Conservation (phyloP, 192 early-diverging fungal species). For the Podila clonocystis region DNA sequence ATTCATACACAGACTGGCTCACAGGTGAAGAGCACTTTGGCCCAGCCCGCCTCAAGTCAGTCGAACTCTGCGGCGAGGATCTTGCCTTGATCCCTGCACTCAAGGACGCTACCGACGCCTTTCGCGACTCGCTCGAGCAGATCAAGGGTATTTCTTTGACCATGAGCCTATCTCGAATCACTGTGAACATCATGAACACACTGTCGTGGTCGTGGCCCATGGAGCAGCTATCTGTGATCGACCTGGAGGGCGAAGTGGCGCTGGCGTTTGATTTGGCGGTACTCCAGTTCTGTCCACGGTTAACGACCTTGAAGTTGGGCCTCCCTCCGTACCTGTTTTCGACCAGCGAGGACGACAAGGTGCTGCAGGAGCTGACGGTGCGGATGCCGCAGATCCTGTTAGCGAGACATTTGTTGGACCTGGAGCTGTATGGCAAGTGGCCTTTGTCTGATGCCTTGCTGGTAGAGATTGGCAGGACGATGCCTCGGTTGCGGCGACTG, state of each 20-base stretch:
- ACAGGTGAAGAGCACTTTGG: conserved; percentile 1
- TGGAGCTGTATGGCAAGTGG: conserved; percentile 42
- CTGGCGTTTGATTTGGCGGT: conserved; percentile 27
- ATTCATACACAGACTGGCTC: conserved; percentile 1
- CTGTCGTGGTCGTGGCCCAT: conserved; percentile 35
- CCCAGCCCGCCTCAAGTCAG: conserved; percentile 6
- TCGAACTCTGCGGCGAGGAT: conserved; percentile 45
- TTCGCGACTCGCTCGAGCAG: conserved; percentile 32
- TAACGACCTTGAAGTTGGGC: conserved; percentile 15
- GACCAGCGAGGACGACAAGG: conserved; percentile 26
- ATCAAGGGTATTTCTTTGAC: conserved; percentile 31
- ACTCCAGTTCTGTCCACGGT: conserved; percentile 15
- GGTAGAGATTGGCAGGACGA: conserved; percentile 6
- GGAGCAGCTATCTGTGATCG: conserved; percentile 12
- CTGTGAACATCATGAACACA: neutral
- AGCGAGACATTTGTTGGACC: conserved; percentile 24
- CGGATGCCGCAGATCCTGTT: conserved; percentile 21
- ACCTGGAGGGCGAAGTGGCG: conserved; percentile 43
- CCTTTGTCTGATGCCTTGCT: conserved; percentile 37
- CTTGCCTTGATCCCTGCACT: conserved; percentile 26
- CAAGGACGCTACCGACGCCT: conserved; percentile 26
- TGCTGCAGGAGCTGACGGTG: conserved; percentile 13
- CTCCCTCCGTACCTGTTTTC: conserved; percentile 45
- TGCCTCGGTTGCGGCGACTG: conserved; percentile 21
- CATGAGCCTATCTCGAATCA: neutral